Evolutionary conservation across 164 flowering plant species (phyloP), one percentile per base, ranked within the genome.

Genomic region (Tinospora cordifolia): DNA sequence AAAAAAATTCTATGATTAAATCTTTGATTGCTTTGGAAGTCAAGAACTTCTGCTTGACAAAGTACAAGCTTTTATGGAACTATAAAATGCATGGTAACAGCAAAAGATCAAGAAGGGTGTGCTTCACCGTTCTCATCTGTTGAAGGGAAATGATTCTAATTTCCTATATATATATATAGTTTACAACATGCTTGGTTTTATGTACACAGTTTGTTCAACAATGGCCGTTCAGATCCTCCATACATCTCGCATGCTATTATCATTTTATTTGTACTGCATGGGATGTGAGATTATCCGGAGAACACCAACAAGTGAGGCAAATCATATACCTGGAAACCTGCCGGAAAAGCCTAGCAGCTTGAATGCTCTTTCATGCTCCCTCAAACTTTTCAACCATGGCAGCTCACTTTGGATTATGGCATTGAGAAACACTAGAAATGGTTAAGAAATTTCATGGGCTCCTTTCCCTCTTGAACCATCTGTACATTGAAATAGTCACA

Each of bases 391-490:
- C 68, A 68, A n/a, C 40, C 39, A n/a, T 47, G 54, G 67, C 59
- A 10, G 19, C 68, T 44, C 15, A 69, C 68, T 62, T 69, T 62
- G 25, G 47, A 49, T 69, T 72, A 68, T 2, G 60, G 68, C 62
- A 60, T 62, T 65, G 70, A 69, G 46, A 75, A 75, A 67, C 27
- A 8, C 65, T 63, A 71, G 38, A 83, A 75, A 78, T 65, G 34
- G 62, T 79, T 69, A 5, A 76, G 68, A 59, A 85, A 81, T 69
- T 75, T 69, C 75, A 71, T 68, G 26, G 89, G 81, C 73, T 83
- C 87, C 27, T 81, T 74, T 21, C 84, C 81, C 69, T 83, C 84
- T 67, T 41, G 71, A 46, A 81, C 73, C 25, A 86, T 62, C 89
- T 86, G 83, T 71, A 69, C 40, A 62, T 70, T 26, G 44, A 51